Evolutionary conservation across 2,329 filamentous ascomycete genomes (phyloP), one percentile per base, ranked within the genome.

Genomic region (Orbilia blumenaviensis): DNA sequence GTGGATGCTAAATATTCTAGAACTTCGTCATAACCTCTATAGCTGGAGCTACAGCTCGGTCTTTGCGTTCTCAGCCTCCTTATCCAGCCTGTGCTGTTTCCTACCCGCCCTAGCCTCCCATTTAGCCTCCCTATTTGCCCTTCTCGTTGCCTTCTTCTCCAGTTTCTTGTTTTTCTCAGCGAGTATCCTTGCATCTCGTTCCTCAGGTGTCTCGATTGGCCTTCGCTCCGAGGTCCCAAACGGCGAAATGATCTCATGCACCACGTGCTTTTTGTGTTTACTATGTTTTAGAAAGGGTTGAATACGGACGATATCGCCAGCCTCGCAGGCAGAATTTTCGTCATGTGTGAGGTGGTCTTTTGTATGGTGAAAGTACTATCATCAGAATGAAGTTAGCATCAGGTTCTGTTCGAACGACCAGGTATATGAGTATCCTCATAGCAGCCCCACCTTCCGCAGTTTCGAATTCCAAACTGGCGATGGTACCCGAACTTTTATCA

Each of bases 231-330:
- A 85, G 63, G 85, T 84, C 16, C 91, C 90, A 73, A 88, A 88
- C 1, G 91, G 92, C 2, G 91, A 89, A 77, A 94, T 87, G 79
- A 95, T 93, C 77, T 87, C 85, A 78, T 90, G 89, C 27, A 95
- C 89, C 36, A 94, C 89, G 80, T 94, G 91, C 25, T 88, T 88
- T 80, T 94, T 92, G 78, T 86, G 84, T 77, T 88, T 88, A 42
- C 88, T 89, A 5, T 87, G 88, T 62, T 88, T 88, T 86, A 87
- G 89, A 68, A 89, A 89, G 3, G 89, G 86, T 6, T 86, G 85
- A 79, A 94, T 91, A 77, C 89, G 86, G 27, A 95, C 88, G 2
- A 94, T 88, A 82, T 95, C 92, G 81, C 92, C 92, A 60, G 87
- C 87, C 71, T 89, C 87, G 38, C 93, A 86, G 25, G 91, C 93